Base-by-base conservation (phyloP, 2,329 filamentous ascomycete species). In the Neodidymelliopsis sp. region DNA sequence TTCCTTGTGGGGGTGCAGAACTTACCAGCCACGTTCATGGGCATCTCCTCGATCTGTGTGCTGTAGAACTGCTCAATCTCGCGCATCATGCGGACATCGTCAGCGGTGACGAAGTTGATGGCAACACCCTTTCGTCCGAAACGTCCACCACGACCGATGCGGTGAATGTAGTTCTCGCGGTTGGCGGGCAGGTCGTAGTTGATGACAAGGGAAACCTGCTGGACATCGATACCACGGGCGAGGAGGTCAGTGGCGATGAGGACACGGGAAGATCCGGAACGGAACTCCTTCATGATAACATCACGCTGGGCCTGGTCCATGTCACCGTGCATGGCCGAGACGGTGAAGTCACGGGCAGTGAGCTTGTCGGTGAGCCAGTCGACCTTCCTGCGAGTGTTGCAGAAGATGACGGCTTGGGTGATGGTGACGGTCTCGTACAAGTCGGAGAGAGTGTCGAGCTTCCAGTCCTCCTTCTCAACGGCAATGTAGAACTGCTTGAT, bases 401-500 rank as follows among this genome's bases (percentile, higher is more conserved):
- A 99, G 90, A 99, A 99, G 81, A 99, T 99, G 79, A 99, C 94
- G 53, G 94, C 94, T 80, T 99, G 94, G 68, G 94, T 99, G 73
- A 97, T 99, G 75, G 94, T 99, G 74, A 99, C 89, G 47, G 94
- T 99, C 83, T 99, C 94, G 84, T 99, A 99, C 67, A 99, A 81
- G 80, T 99, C 94, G 70, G 90, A 97, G 57, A 99, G 90, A 55
- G 94, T 99, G 79, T 99, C 94, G 63, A 99, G 88, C 83, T 99
- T 99, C 94, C 94, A 99, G 75, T 99, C 94, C 78, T 99, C 94
- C 85, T 99, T 97, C 84, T 99, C 94, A 54, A 99, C 94, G 53
- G 94, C 94, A 79, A 99, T 97, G 83, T 97, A 99, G 83, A 97
- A 99, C 79, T 99, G 94, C 86, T 99, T 99, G 75, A 99, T 96